These are phyloP conservation scores for Trichophyton benhamiae DNA, from an alignment of 2,329 filamentous ascomycete species.

Conservation along the genomic window DNA sequence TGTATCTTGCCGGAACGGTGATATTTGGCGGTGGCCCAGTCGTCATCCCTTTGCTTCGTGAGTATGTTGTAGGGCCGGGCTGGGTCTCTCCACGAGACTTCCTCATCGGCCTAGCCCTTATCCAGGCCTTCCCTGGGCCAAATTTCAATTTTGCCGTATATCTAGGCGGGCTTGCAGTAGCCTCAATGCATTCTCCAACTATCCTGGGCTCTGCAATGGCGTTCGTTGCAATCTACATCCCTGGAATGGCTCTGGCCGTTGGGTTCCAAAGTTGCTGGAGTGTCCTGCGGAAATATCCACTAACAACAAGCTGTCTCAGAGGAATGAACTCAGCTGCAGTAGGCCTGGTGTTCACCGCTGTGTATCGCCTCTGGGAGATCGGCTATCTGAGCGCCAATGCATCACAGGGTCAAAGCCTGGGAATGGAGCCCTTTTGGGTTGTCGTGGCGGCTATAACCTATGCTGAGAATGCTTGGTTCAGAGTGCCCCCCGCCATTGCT, in stretches of 20 bases:
- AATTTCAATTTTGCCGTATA: conserved; percentile 44
- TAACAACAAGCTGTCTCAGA: conserved; percentile 40
- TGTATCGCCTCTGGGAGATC: conserved; percentile 52
- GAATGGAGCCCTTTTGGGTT: conserved; percentile 51
- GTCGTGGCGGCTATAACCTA: conserved; percentile 44
- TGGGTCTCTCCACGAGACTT: conserved; percentile 63
- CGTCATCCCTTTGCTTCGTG: conserved; percentile 50
- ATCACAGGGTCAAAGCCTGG: conserved; percentile 41
- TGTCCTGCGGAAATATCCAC: conserved; percentile 34
- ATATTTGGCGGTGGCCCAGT: conserved; percentile 55
- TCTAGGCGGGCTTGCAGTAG: conserved; percentile 41
- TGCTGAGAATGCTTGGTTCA: conserved; percentile 39
- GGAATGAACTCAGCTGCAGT: conserved; percentile 51
- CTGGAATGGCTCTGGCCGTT: conserved; percentile 26
- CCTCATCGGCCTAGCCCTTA: conserved; percentile 58
- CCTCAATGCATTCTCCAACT: conserved; percentile 20
- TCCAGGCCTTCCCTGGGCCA: conserved; percentile 56
- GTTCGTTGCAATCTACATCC: conserved; percentile 34
- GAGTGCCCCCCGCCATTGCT: conserved; percentile 31
- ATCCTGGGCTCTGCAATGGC: conserved; percentile 41
- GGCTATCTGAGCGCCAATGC: conserved; percentile 44
- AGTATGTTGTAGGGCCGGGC: conserved; percentile 51
- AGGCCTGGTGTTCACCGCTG: conserved; percentile 51
- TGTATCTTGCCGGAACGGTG: conserved; percentile 61
- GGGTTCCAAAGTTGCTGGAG: conserved; percentile 43